A percentile compares a stretch with the other conserved stretches of the same genome.
phyloP scores from a whole-genome alignment of 176 grass and related monocot genomes.

The Urochloa ruziziensis region DNA sequence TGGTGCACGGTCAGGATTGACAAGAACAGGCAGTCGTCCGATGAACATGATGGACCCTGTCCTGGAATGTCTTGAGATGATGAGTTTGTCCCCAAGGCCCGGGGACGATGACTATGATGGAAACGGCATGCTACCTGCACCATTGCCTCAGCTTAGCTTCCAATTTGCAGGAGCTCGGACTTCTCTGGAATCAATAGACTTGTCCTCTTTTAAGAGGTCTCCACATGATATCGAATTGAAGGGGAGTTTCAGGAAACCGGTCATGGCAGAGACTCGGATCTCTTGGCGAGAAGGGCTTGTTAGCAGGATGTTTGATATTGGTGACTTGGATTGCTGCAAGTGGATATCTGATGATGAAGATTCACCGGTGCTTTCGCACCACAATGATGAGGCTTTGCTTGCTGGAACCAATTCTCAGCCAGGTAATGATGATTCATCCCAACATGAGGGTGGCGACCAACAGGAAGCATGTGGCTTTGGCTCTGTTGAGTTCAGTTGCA shows the following conservation, averaged over 20 bases:
- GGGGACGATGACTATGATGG: constrained; percentile 37
- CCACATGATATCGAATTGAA: constrained; percentile 32
- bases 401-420: constrained; percentile 13
- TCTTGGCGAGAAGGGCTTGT: constrained; percentile 91
- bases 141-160: constrained; percentile 66
- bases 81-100: constrained; percentile 40
- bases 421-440: too few species aligned
- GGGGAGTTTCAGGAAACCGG: constrained; percentile 22
- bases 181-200: constrained; percentile 66
- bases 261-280: constrained; percentile 45
- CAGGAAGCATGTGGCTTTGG: constrained; percentile 41
- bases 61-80: constrained; percentile 50
- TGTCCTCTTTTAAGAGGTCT: constrained; percentile 62
- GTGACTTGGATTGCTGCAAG: constrained; percentile 64
- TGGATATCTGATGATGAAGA: constrained; percentile 89
- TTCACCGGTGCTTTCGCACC: neutral
- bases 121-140: constrained; percentile 1
- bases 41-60: constrained; percentile 47
- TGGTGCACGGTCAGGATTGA: constrained; percentile 11
- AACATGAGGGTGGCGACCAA: constrained; percentile 19
- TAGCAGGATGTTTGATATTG: constrained; percentile 90
- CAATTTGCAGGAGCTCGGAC: constrained; percentile 44
- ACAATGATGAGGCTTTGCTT: neutral
- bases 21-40: constrained; percentile 16
- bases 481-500: constrained; percentile 50